phyloP scores from a whole-genome alignment of 2,329 filamentous ascomycete genomes.

The Fusarium odoratissimum region DNA sequence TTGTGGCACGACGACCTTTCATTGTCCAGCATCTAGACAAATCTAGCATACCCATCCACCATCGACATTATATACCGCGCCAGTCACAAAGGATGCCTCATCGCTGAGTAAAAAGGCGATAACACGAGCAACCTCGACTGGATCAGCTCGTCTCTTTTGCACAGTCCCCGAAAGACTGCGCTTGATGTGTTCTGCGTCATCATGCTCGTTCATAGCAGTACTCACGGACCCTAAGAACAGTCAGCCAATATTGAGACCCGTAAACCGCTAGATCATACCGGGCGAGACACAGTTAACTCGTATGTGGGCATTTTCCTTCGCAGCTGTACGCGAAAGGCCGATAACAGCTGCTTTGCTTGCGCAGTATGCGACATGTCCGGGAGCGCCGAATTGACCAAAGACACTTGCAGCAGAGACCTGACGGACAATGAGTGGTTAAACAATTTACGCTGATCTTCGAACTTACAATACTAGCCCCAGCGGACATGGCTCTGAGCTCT shows the following conservation, averaged over 20 bases:
- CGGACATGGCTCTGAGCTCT: constrained; percentile 53
- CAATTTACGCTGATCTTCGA: constrained; percentile 44
- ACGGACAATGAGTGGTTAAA: constrained; percentile 47
- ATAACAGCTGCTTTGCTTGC: constrained; percentile 49
- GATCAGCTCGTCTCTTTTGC: constrained; percentile 25
- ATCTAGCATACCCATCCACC: constrained; percentile 48
- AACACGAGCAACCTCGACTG: constrained; percentile 23
- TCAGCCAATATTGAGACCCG: fast-evolving
- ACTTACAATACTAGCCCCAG: constrained; percentile 41
- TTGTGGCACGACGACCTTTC: constrained; percentile 53
- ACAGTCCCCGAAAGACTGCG: constrained; percentile 16
- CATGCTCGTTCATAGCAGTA: constrained; percentile 29
- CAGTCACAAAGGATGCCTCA: constrained; percentile 41
- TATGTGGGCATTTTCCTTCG: constrained; percentile 40
- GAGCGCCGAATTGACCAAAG: constrained; percentile 47
- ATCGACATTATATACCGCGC: constrained; percentile 53
- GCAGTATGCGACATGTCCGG: constrained; percentile 45
- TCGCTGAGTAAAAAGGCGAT: constrained; percentile 43
- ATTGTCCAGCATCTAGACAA: constrained; percentile 46
- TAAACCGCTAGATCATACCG: background rate
- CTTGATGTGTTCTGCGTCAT: constrained; percentile 24
- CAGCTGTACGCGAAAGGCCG: constrained; percentile 46
- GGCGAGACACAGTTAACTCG: constrained; percentile 32
- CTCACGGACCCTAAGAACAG: constrained; percentile 17
- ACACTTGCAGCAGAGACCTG: constrained; percentile 48